Conservation (phyloP, 305 asterid genomes). For the Coffea humblotiana region DNA sequence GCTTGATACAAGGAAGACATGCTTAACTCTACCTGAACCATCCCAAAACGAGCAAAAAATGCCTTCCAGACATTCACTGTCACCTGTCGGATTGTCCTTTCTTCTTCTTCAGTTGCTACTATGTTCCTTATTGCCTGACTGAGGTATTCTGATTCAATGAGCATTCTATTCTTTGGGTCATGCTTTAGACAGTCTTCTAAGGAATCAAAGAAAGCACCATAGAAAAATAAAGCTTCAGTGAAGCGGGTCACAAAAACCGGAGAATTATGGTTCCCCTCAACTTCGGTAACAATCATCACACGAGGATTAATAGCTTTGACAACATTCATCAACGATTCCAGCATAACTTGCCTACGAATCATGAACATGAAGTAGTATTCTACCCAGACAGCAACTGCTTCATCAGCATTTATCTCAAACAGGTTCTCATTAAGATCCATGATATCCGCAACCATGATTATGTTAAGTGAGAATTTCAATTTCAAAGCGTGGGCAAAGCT, state of each 20-base stretch:
- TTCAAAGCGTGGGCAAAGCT: slow-evolving; percentile 37
- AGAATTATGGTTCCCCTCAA: slow-evolving; percentile 38
- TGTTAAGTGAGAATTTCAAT: slow-evolving; percentile 24
- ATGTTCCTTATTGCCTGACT: slow-evolving; percentile 26
- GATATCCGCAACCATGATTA: slow-evolving; percentile 31
- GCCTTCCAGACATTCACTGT: slow-evolving; percentile 41
- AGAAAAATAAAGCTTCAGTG: slow-evolving; percentile 39
- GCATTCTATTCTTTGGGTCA: slow-evolving; percentile 24
- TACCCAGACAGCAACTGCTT: slow-evolving; percentile 31
- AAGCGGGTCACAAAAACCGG: slow-evolving; percentile 39
- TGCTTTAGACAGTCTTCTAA: slow-evolving; percentile 30
- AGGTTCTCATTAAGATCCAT: slow-evolving; percentile 18
- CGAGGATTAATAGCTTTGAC: slow-evolving; percentile 31
- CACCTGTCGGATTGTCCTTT: slow-evolving; percentile 34
- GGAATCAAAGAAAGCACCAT: slow-evolving; percentile 36
- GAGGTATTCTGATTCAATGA: slow-evolving; percentile 23
- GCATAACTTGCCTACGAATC: slow-evolving; percentile 11
- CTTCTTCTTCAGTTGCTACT: slow-evolving; percentile 31
- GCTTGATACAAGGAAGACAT: slow-evolving; percentile 36
- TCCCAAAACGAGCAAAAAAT: slow-evolving; percentile 33
- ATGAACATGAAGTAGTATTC: slow-evolving; percentile 18
- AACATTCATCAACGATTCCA: slow-evolving; percentile 17
- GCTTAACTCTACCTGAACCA: slow-evolving; percentile 35
- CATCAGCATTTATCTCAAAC: slow-evolving; percentile 33
- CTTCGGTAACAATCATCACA: slow-evolving; percentile 28